Conservation (phyloP, 495 filamentous ascomycete species). For the Penicillium robsamsonii region DNA sequence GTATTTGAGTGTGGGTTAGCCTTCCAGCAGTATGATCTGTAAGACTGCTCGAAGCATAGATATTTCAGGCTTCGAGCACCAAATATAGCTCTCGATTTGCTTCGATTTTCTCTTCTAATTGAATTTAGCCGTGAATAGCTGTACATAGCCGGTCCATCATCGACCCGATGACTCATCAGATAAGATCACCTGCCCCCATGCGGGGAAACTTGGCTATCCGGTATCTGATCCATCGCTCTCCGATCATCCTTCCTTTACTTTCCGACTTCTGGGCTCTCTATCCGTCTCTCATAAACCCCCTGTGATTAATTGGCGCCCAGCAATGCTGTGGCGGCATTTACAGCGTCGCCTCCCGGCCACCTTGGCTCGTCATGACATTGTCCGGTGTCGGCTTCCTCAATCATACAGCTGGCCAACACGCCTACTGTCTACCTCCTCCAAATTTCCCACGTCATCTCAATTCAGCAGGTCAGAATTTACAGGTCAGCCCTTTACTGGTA, state of each 20-base stretch:
- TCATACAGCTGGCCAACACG: constrained; percentile 13
- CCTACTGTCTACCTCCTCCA: constrained; percentile 34
- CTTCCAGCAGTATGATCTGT: background rate
- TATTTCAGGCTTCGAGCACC: background rate
- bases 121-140: background rate
- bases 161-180: constrained; percentile 28
- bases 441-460: constrained; percentile 46
- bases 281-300: background rate
- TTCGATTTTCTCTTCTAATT: background rate
- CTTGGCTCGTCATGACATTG: constrained; percentile 15
- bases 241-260: constrained; percentile 1
- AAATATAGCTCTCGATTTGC: constrained; percentile 3
- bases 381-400: constrained; percentile 19
- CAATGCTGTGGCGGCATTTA: constrained; percentile 25
- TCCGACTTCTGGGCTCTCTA: background rate
- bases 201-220: constrained; percentile 30
- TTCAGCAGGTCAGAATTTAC: constrained; percentile 63
- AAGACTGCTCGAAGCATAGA: background rate
- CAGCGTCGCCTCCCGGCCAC: constrained; percentile 21
- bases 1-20: constrained; percentile 1
- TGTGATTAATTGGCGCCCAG: constrained; percentile 1
- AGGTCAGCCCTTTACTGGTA: constrained; percentile 65
- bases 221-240: constrained; percentile 22
- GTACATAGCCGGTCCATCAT: background rate
- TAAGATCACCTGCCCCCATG: constrained; percentile 26